Percentiles rank a stretch among this genome's conserved stretches.
These are phyloP conservation scores for Phoenix roebelenii DNA, from an alignment of 176 grass and related monocot genomes.

Conservation along the genomic window DNA sequence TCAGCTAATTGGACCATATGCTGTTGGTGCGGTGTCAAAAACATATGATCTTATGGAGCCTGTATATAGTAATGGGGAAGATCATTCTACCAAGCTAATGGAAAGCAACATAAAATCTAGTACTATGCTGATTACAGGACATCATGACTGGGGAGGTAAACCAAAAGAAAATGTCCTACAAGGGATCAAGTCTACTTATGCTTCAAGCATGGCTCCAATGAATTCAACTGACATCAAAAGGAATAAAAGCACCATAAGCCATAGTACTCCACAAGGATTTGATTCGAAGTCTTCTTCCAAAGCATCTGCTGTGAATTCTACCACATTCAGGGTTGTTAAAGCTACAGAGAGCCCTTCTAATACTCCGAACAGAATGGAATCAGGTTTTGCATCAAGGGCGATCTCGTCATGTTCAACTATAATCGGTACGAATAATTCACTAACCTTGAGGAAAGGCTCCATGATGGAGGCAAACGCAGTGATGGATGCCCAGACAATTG, in stretches of 20 bases:
- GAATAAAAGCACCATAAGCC: constrained; percentile 27
- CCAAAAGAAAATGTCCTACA: constrained; percentile 7
- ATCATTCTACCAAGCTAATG: constrained; percentile 32
- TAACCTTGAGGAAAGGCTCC: constrained; percentile 30
- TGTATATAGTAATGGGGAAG: constrained; percentile 26
- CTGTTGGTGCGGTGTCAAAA: constrained; percentile 78
- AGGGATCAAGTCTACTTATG: constrained; percentile 25
- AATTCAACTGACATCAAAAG: constrained; percentile 31
- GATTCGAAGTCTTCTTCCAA: constrained; percentile 37
- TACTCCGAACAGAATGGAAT: constrained; percentile 31
- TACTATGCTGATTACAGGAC: constrained; percentile 17
- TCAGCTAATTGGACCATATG: constrained; percentile 91
- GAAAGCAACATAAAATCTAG: constrained; percentile 26
- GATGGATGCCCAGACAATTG: constrained; percentile 55
- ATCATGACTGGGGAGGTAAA: constrained; percentile 31
- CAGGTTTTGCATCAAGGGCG: constrained; percentile 25
- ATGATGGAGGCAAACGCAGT: constrained; percentile 26
- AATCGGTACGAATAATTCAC: constrained; percentile 26
- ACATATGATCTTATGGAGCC: constrained; percentile 42
- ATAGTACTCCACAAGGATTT: constrained; percentile 28
- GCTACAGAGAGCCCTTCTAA: constrained; percentile 26
- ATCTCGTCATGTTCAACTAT: constrained; percentile 30
- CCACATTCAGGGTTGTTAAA: constrained; percentile 33
- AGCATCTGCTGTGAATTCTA: constrained; percentile 30
- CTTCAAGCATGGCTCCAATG: constrained; percentile 23